phyloP scores from a whole-genome alignment of 768 basidiomycete species.

The Termitomyces sp. region DNA sequence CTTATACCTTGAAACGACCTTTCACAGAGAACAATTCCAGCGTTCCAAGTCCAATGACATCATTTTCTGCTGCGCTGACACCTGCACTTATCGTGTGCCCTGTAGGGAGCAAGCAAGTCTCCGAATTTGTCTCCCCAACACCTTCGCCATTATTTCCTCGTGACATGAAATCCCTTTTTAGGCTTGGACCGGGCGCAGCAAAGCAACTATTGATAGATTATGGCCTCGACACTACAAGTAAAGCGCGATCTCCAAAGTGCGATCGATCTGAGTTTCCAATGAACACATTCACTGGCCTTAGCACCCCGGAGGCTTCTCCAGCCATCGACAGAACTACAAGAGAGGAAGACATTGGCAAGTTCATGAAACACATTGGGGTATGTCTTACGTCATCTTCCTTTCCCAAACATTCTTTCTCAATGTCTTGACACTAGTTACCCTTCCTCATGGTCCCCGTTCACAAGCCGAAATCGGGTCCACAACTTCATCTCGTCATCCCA shows the following conservation, averaged over 20 bases:
- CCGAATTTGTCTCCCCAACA: conserved; percentile 23
- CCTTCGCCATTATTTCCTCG: conserved; percentile 42
- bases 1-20: conserved; percentile 18
- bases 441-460: conserved; percentile 33
- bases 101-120: conserved; percentile 1
- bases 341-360: conserved; percentile 35
- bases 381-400: conserved; percentile 11
- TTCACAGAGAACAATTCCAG: conserved; percentile 16
- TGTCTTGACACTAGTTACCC: conserved; percentile 24
- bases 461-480: conserved; percentile 17
- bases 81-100: conserved; percentile 5
- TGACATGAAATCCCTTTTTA: conserved; percentile 38
- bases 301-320: conserved; percentile 6
- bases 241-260: conserved; percentile 20
- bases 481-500: conserved; percentile 16
- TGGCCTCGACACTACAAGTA: conserved; percentile 27
- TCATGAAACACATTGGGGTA: conserved; percentile 44
- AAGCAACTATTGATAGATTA: conserved; percentile 38
- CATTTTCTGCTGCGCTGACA: conserved; percentile 22
- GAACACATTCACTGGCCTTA: conserved; percentile 4
- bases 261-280: conserved; percentile 10
- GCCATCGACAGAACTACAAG: conserved; percentile 10
- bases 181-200: conserved; percentile 34
- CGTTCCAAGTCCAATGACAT: conserved; percentile 21
- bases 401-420: not conserved